A percentile compares a stretch with the other conserved stretches of the same genome.
Evolutionary conservation across 176 grass and related monocot species (phyloP).

Genomic region (Bonia amplexicaulis): DNA sequence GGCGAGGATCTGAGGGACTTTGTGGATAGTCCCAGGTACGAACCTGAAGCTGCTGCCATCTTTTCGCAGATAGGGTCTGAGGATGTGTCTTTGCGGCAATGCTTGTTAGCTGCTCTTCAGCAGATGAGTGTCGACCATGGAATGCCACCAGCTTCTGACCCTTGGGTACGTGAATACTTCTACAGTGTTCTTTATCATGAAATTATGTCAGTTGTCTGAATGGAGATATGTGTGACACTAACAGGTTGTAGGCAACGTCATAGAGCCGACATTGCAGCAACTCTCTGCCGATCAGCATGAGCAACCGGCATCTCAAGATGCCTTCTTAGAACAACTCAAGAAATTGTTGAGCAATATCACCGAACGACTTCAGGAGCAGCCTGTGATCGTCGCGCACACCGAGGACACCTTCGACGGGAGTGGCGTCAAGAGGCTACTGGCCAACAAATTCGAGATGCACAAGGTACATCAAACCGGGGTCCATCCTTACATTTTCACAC

Average conservation of each 20-base stretch:
- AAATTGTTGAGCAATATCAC: constrained; percentile 38
- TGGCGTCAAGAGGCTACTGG: constrained; percentile 62
- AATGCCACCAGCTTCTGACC: constrained; percentile 71
- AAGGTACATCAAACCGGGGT: constrained; percentile 42
- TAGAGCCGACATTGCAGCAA: constrained; percentile 53
- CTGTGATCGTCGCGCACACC: constrained; percentile 82
- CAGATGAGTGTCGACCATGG: constrained; percentile 69
- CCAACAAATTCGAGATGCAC: constrained; percentile 68
- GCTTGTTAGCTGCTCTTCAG: constrained; percentile 45
- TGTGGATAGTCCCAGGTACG: constrained; percentile 39
- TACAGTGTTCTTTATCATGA: background rate
- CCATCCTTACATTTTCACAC: background rate
- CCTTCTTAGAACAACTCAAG: constrained; percentile 56
- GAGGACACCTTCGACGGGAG: constrained; percentile 77
- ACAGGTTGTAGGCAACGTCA: constrained; percentile 53
- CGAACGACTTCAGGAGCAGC: constrained; percentile 55
- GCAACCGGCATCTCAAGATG: constrained; percentile 40
- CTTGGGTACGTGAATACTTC: constrained; percentile 51
- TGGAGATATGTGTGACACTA: background rate
- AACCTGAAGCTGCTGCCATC: constrained; percentile 45
- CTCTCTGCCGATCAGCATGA: constrained; percentile 38
- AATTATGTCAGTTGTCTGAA: background rate
- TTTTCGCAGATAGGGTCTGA: constrained; percentile 41
- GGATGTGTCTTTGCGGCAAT: constrained; percentile 35
- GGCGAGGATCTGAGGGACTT: constrained; percentile 89